phyloP scores from a whole-genome alignment of 371 early-diverging fungal genomes.

The Rhizomucor miehei region DNA sequence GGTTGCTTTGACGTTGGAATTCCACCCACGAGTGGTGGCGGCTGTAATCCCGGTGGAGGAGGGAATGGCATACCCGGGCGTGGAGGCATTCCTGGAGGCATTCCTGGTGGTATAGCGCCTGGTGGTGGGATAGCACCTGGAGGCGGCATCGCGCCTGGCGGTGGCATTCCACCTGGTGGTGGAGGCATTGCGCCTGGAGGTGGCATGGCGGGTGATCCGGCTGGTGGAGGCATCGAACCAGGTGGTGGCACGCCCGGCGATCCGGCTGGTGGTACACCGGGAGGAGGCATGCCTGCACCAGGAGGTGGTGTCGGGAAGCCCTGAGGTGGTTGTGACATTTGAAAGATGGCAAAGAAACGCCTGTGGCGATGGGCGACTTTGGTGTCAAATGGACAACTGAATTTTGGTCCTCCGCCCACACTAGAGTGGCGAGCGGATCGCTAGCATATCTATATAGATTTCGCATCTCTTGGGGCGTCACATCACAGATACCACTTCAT shows the following conservation, averaged over 20 bases:
- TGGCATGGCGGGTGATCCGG: constrained; percentile 3
- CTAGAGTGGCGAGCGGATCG: too few relatives aligned
- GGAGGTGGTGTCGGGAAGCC: constrained; percentile 5
- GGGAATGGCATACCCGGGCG: constrained; percentile 8
- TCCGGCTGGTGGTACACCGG: constrained; percentile 5
- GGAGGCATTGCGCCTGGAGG: constrained; percentile 15
- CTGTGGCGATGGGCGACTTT: too few relatives aligned
- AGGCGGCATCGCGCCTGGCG: constrained; percentile 5
- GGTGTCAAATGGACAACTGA: too few relatives aligned
- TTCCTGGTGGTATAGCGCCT: constrained; percentile 8
- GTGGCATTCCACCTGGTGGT: constrained; percentile 3
- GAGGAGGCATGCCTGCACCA: constrained; percentile 2
- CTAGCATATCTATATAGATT: too few relatives aligned
- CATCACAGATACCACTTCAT: too few relatives aligned
- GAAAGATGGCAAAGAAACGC: too few relatives aligned
- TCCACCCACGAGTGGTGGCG: constrained; percentile 22
- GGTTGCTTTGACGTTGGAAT: constrained; percentile 56
- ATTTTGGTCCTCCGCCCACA: too few relatives aligned
- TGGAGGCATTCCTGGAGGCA: constrained; percentile 5
- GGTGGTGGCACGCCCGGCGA: constrained; percentile 10
- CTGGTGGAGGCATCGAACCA: background rate
- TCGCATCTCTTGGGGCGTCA: too few relatives aligned
- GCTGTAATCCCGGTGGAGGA: constrained; percentile 5
- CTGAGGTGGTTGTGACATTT: too few relatives aligned
- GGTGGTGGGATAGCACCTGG: constrained; percentile 6